phyloP scores from a whole-genome alignment of 1,284 basidiomycete species.

The Cryptococcus hybrid region DNA sequence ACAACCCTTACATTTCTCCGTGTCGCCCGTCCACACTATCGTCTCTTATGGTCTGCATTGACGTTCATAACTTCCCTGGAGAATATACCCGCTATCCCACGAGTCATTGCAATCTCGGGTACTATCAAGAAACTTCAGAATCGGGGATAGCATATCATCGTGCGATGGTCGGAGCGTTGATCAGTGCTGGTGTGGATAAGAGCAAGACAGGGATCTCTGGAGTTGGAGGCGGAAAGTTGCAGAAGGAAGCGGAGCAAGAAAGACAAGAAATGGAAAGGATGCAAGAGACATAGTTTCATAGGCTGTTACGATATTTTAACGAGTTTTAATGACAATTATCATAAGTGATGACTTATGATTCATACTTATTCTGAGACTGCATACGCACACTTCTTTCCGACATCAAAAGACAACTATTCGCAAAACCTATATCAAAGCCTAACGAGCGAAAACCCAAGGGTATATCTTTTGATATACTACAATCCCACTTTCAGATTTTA shows the following conservation, averaged over 20 bases:
- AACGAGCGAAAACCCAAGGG: too few species aligned
- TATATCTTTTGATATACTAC: neutral
- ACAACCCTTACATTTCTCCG: constrained; percentile 42
- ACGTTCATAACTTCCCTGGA: constrained; percentile 27
- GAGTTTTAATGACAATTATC: neutral
- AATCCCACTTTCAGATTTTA: neutral
- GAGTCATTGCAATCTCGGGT: constrained; percentile 43
- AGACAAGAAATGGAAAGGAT: constrained; percentile 11
- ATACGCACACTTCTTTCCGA: neutral
- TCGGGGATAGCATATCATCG: constrained; percentile 40
- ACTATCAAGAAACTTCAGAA: constrained; percentile 47
- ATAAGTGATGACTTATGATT: neutral
- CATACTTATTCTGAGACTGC: neutral
- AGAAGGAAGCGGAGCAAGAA: constrained; percentile 13
- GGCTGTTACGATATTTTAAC: neutral
- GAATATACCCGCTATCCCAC: constrained; percentile 24
- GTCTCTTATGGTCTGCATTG: constrained; percentile 30
- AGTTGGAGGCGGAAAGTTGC: neutral
- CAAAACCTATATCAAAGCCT: neutral
- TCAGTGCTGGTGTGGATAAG: constrained; percentile 16
- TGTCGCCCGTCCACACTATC: constrained; percentile 41
- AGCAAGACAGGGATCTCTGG: neutral
- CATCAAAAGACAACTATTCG: neutral
- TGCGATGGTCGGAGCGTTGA: constrained; percentile 24
- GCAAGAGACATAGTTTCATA: neutral